Evolutionary conservation across 495 filamentous ascomycete species (phyloP).

Genomic region (Aspergillus affinis): DNA sequence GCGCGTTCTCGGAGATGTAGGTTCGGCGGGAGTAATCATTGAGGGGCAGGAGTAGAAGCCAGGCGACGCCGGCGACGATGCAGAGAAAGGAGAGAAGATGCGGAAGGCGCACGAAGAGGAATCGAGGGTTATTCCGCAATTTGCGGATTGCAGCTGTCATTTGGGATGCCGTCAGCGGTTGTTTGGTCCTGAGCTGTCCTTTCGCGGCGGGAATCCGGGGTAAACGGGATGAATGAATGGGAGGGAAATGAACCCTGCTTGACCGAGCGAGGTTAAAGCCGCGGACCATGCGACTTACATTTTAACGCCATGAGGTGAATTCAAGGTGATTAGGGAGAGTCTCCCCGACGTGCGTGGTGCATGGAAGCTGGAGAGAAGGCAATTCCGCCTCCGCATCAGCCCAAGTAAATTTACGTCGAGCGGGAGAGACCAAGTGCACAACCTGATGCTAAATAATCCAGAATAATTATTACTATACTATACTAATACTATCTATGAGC

Average conservation of each 20-base stretch:
- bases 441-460: background rate
- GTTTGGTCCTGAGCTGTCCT: constrained; percentile 26
- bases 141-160: constrained; percentile 43
- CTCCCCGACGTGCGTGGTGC: constrained; percentile 18
- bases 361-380: background rate
- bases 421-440: constrained; percentile 30
- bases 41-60: constrained; percentile 90
- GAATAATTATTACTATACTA: constrained; percentile 7
- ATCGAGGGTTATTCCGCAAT: constrained; percentile 42
- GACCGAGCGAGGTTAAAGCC: background rate
- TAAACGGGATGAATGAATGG: constrained; percentile 1
- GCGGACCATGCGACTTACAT: constrained; percentile 31
- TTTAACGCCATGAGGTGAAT: constrained; percentile 39
- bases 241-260: background rate
- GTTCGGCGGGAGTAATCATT: constrained; percentile 88
- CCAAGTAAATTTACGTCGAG: constrained; percentile 26
- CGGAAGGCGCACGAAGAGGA: constrained; percentile 42
- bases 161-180: constrained; percentile 13
- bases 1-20: constrained; percentile 97
- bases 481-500: constrained; percentile 16
- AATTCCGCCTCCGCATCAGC: background rate
- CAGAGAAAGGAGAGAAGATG: constrained; percentile 73
- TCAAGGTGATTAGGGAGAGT: constrained; percentile 21
- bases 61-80: constrained; percentile 82
- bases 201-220: constrained; percentile 21